These are phyloP conservation scores for Gossypium sturtianum DNA, from an alignment of 345 rosid genomes.

Conservation along the genomic window DNA sequence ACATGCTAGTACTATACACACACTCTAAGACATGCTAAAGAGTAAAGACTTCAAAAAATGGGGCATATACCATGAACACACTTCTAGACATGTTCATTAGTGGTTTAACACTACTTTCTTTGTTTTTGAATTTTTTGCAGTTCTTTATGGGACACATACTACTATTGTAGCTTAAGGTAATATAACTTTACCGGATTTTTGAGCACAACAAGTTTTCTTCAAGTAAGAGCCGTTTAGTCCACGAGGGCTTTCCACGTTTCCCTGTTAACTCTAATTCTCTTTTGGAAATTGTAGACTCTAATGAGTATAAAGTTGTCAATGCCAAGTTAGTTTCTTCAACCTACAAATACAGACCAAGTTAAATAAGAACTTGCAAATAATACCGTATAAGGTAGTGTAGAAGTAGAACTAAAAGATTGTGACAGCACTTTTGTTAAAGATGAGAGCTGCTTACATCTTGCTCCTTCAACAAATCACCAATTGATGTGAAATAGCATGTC, in stretches of 20 bases:
- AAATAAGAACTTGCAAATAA: background rate
- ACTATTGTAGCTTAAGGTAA: background rate
- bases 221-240: conserved; percentile 57
- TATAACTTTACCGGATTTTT: conserved; percentile 49
- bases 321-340: conserved; percentile 46
- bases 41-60: background rate
- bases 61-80: background rate
- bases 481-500: conserved; percentile 75
- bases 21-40: background rate
- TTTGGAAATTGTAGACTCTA: conserved; percentile 64
- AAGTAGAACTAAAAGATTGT: background rate
- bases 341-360: conserved; percentile 25
- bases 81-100: background rate
- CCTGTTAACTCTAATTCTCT: conserved; percentile 55
- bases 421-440: background rate
- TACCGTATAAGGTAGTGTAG: background rate
- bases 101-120: background rate
- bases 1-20: background rate
- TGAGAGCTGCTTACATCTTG: conserved; percentile 35
- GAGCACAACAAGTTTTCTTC: conserved; percentile 53
- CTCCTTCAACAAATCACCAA: conserved; percentile 35
- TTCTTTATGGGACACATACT: background rate
- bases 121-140: background rate
- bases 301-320: conserved; percentile 50
- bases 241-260: conserved; percentile 64